Base-by-base conservation (phyloP, 2,329 filamentous ascomycete species). In the Zymoseptoria pseudotritici region DNA sequence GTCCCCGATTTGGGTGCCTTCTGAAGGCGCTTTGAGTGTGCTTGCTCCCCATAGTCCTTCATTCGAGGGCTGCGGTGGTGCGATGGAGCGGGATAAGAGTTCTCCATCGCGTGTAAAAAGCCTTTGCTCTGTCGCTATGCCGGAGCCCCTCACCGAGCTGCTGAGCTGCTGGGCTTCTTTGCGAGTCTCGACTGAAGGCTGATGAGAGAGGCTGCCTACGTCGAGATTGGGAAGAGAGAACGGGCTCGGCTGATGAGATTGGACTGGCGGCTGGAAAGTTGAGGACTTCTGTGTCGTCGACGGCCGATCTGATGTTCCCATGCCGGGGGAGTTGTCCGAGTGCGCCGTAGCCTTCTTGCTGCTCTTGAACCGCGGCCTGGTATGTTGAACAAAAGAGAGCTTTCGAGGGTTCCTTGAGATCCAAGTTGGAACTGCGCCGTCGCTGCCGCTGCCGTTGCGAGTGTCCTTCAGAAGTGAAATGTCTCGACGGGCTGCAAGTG, bases 151-250 rank as follows among this genome's bases (percentile, higher is more conserved):
- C 36, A 46, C 5, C 36, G 36, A 46, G 36, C 36, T 46, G 36
- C 36, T 46, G 36, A 11, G n/a, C 36, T 46, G 36, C 36, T 46
- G 36, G 17, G 36, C 5, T 46, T 17, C 36, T 17, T n/a, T 46
- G 36, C 36, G 36, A 46, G 13, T 17, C 36, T 29, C 13, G 13
- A 29, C 52, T 24, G 22, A 10, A 19, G 52, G 52, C 29, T 29
- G 22, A 10, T 53, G 52, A 24, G 57, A 60, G 5, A 65, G 52
- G 19, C 63, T 57, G 4, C 61, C 63, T 6, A 56, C 50, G 36
- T 60, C 56, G 53, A 65, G 46, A 4, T 54, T 42, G 19, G 57
- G 60, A 21, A 61, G n/a, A 17, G 56, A 51, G 42, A 65, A 62
- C 1, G 61, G 60, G 24, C 57, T 64, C 26, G 50, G 49, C 11